Evolutionary conservation across 208 protist species (phyloP).

Genomic region (Phytomonas francai): DNA sequence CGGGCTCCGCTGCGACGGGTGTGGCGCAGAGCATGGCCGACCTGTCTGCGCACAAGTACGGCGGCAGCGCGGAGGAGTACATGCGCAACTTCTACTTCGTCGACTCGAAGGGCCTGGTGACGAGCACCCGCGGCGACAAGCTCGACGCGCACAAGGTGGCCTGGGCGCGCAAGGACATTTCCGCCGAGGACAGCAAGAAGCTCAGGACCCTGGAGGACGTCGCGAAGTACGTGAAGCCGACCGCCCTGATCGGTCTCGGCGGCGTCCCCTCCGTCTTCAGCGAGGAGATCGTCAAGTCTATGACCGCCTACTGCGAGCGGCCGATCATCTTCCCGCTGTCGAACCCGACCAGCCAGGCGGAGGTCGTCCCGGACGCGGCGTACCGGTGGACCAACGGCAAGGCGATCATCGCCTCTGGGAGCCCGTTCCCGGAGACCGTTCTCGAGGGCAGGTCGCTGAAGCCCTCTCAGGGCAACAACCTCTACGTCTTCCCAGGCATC

Average conservation of each 20-base stretch:
- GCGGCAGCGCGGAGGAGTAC: constrained; percentile 71
- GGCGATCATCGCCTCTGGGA: constrained; percentile 93
- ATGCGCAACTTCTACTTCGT: constrained; percentile 86
- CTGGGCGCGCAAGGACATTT: constrained; percentile 79
- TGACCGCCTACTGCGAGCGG: constrained; percentile 66
- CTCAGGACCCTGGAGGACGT: constrained; percentile 54
- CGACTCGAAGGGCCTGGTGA: constrained; percentile 89
- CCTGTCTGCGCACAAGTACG: constrained; percentile 46
- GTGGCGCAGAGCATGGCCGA: constrained; percentile 92
- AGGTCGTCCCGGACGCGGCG: constrained; percentile 90
- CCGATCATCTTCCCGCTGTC: constrained; percentile 96
- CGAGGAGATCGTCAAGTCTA: constrained; percentile 73
- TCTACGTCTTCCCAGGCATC: too few relatives aligned
- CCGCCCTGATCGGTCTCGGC: constrained; percentile 92
- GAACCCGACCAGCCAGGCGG: constrained; percentile 90
- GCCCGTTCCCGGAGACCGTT: constrained; percentile 90
- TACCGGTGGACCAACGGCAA: constrained; percentile 91
- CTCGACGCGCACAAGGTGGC: constrained; percentile 82
- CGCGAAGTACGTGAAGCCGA: constrained; percentile 91
- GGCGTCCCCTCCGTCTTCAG: constrained; percentile 81
- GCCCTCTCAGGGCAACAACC: constrained; percentile 96
- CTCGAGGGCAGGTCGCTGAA: constrained; percentile 72
- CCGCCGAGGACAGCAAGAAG: constrained; percentile 47
- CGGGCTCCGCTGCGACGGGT: constrained; percentile 91
- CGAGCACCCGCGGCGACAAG: constrained; percentile 71